Evolutionary conservation across 306 rosid species (phyloP).

Genomic region (Medicago ruthenica): DNA sequence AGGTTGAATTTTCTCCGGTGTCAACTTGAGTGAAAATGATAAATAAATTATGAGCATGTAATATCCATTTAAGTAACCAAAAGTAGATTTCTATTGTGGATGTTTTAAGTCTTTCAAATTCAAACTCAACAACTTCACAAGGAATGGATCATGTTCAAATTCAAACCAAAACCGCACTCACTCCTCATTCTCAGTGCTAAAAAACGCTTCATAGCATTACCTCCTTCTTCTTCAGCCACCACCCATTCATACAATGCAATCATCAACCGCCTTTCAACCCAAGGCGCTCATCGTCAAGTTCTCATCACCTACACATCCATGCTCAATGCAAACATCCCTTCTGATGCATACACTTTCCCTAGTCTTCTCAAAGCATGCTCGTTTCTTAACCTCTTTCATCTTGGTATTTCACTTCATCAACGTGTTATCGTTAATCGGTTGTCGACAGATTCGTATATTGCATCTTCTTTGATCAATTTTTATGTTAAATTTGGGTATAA

Average conservation of each 20-base stretch:
- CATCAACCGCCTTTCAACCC: slow-evolving; percentile 67
- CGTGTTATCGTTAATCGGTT: slow-evolving; percentile 54
- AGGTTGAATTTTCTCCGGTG: too few relatives aligned
- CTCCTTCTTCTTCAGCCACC: slow-evolving; percentile 33
- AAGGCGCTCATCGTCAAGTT: slow-evolving; percentile 62
- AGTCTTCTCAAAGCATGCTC: slow-evolving; percentile 76
- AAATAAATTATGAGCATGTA: too few relatives aligned
- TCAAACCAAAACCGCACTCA: slow-evolving; percentile 49
- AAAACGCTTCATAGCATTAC: slow-evolving; percentile 37
- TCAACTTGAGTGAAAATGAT: too few relatives aligned
- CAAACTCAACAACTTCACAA: background rate
- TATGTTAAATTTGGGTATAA: slow-evolving; percentile 55
- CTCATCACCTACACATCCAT: slow-evolving; percentile 58
- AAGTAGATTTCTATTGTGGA: too few relatives aligned
- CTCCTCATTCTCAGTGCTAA: slow-evolving; percentile 35
- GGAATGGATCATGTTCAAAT: slow-evolving; percentile 46
- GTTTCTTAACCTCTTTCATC: slow-evolving; percentile 50
- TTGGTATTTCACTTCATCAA: slow-evolving; percentile 65
- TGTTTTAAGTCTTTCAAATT: background rate
- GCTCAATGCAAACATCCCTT: slow-evolving; percentile 58
- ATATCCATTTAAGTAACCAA: too few relatives aligned
- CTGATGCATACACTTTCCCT: slow-evolving; percentile 76
- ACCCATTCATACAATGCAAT: slow-evolving; percentile 57
- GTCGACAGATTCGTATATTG: slow-evolving; percentile 61
- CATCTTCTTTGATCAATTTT: slow-evolving; percentile 64